phyloP scores from a whole-genome alignment of 1,284 basidiomycete genomes.

The Ceratobasidium theobromae region DNA sequence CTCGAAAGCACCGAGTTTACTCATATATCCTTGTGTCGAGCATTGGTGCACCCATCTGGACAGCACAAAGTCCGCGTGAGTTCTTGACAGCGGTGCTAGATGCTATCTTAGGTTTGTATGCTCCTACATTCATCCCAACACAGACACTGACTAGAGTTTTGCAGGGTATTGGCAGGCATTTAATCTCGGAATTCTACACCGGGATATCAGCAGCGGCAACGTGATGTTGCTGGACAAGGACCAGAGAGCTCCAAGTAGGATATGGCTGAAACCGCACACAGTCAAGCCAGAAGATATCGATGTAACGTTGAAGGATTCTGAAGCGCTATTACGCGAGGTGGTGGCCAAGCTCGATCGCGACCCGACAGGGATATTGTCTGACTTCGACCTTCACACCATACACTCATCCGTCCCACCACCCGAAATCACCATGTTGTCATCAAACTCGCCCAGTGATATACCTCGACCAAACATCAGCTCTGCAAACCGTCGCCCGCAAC shows the following conservation, averaged over 20 bases:
- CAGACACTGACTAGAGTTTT: not conserved
- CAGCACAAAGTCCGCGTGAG: not conserved
- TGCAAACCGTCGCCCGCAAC: not conserved
- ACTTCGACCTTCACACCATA: conserved; percentile 12
- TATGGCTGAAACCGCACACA: not conserved
- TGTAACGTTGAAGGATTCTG: not conserved
- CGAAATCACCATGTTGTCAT: not conserved
- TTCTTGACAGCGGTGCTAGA: not conserved
- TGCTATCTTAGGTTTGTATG: conserved; percentile 7
- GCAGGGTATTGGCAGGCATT: conserved; percentile 16
- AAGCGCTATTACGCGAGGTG: not conserved
- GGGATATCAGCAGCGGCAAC: conserved; percentile 25
- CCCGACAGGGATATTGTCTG: conserved; percentile 2
- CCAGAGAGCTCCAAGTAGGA: not conserved
- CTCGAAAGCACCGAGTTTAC: not conserved
- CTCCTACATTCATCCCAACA: not conserved
- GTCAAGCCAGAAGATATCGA: not conserved
- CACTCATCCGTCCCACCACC: not conserved
- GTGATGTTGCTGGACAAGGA: not conserved
- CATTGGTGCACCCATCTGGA: not conserved
- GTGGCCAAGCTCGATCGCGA: not conserved
- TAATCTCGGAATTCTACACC: conserved; percentile 4
- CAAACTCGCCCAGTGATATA: not conserved
- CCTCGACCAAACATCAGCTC: not conserved
- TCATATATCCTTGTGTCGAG: conserved; percentile 9